Evolutionary conservation across 345 rosid species (phyloP), one percentile per base, ranked within the genome.

Genomic region (Brassica cretica): DNA sequence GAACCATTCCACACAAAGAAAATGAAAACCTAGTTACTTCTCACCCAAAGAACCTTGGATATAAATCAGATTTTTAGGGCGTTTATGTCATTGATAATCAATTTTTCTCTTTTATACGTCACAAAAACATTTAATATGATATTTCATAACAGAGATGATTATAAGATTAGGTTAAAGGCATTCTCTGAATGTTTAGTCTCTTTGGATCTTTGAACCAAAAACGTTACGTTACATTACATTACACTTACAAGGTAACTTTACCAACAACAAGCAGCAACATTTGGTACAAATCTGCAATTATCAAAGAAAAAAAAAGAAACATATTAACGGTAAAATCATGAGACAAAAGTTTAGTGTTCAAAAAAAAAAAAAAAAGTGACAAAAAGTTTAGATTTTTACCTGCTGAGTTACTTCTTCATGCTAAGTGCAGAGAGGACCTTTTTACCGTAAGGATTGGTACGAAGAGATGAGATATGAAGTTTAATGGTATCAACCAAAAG

Each of bases 401-500:
- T 79, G 67, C 35, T 16, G 66, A 41, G 59, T 87, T 51, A 89
- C 83, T 89, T 90, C 88, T 84, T 89, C 81, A 82, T 81, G 82
- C 72, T 79, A 75, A 83, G 84, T 80, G 88, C 80, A 16, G 89
- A 84, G 66, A 93, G 88, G 75, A 93, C 91, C 80, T 89, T 93
- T 86, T 89, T 93, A 83, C 98, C 96, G 8, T 87, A 87, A 27
- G 93, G 94, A 78, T 91, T 93, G 49, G 87, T 87, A 59, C 89
- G 89, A 33, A 90, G 96, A 66, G 82, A 67, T 32, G 88, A 86
- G 73, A 84, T 70, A 77, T 85, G 86, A 29, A 90, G 88, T 74
- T 85, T 88, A 74, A 93, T 88, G 60, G 93, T 89, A 67, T 86
- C 90, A 72, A 90, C 84, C 74, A 93, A 78, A 21, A 84, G 83